Evolutionary conservation across 23 red algal genomes (phyloP), one percentile per base, ranked within the genome.

Genomic region (Gracilariopsis chorda): DNA sequence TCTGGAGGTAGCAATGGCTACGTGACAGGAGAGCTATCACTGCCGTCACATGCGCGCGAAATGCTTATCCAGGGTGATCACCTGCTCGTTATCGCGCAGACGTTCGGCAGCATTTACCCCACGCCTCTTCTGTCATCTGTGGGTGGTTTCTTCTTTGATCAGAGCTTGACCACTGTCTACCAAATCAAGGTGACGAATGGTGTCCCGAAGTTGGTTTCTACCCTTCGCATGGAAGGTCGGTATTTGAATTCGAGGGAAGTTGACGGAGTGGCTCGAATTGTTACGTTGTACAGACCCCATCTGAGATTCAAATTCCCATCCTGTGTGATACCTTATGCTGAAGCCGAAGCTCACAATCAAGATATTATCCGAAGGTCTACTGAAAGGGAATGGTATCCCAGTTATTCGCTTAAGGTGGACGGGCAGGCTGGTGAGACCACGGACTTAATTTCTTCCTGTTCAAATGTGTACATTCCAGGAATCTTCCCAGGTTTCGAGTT

Each of bases 181-280:
- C 75, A 81, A 48, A 51, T 92, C 46, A 41, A 82, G 28, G 58
- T 92, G 33, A 23, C 10, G 11, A 42, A 47, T 20, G 48, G 40
- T 30, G 2, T 3, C 0, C 89, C 89, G 1, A 57, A 28, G 24
- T 33, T 92, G 3, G 29, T 92, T 30, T 34, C 89, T 25, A 92
- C 89, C 0, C 62, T 92, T 34, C 57, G 53, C 25, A 21, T 84
- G 14, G 78, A 84, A 20, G 89, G 89, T 16, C 13, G 62, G 4
- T 92, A 92, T 48, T 12, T 92, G 9, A 84, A 58, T 25, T 83
- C 89, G 1, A 57, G 89, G 29, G 78, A 84, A 34, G 89, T 92
- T 20, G 63, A 84, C 8, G 89, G 89, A 23, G 52, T 77, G 13
- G 89, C 58, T 3, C 89, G 89, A 19, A 45, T 92, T 29, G 89